Base-by-base conservation (phyloP, 2,329 filamentous ascomycete species). In the Lecanicillium sp. region DNA sequence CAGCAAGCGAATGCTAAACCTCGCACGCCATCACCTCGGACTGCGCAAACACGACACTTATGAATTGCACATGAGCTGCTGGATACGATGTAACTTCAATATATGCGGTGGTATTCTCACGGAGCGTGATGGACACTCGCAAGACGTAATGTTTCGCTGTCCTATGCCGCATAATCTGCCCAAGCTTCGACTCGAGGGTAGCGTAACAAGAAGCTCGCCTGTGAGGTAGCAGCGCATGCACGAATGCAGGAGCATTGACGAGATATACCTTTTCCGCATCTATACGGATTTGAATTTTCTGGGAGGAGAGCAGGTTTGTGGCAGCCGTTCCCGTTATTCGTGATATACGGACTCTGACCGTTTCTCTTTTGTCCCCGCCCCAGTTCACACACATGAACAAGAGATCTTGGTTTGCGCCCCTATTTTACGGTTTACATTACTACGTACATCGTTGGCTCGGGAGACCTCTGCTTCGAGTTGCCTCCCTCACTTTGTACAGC, bases 241-340 rank as follows among this genome's bases (percentile, higher is more conserved):
- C 19, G 32, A 15, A 35, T 35, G 32, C 32, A 35, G n/a, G 32
- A 35, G 12, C 15, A 33, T 17, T 57, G 52, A 36, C 51, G 52
- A 2, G 29, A 45, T 37, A 45, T 55, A 12, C 52, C 32, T 15
- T 51, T 55, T 35, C 52, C 55, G 36, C 37, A 36, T 4, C 38
- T 57, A 4, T 51, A 52, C 36, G 54, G 51, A n/a, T 48, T 54
- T 30, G 45, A n/a, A 42, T 15, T 51, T 53, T n/a, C 37, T 39
- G 12, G 12, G 19, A 5, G 19, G 19, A 20, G 17, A 2, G 32
- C 39, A 49, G 21, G 39, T 49, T 27, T 17, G 46, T 5, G 12
- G 8, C 23, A 2, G 17, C 21, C 10, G 32, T n/a, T 35, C 9
- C 41, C n/a, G 8, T 26, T 19, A 14, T 21, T n/a, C 20, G 2